Conservation (phyloP, 2,329 filamentous ascomycete species). For the Penicillium sp. region DNA sequence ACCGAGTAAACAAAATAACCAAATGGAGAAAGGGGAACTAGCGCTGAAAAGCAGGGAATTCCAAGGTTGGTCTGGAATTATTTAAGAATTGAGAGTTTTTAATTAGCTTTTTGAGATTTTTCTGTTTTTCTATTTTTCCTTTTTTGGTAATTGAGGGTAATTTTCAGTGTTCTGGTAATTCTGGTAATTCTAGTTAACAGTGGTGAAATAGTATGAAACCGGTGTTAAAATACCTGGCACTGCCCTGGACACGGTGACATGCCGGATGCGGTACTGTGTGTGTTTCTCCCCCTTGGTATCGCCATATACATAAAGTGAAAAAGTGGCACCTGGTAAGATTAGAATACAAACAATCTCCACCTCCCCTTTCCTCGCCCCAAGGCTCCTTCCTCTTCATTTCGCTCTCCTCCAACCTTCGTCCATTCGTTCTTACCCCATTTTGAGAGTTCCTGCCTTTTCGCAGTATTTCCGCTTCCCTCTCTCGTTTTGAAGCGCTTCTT, state of each 20-base stretch:
- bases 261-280: constrained; percentile 21
- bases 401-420: constrained; percentile 23
- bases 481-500: constrained; percentile 17
- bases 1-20: neutral
- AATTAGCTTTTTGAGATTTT: neutral
- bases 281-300: constrained; percentile 14
- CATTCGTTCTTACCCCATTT: constrained; percentile 27
- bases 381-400: constrained; percentile 32
- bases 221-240: constrained; percentile 1
- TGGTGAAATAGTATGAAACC: neutral
- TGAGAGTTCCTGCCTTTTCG: constrained; percentile 6
- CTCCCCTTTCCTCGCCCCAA: constrained; percentile 27
- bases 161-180: neutral
- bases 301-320: constrained; percentile 3
- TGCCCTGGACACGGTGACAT: neutral
- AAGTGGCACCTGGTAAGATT: constrained; percentile 16
- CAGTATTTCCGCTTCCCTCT: constrained; percentile 25
- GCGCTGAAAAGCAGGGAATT: constrained; percentile 14
- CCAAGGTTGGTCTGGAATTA: neutral
- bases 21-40: constrained; percentile 15
- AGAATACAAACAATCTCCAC: constrained; percentile 24
- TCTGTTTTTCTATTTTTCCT: no score
- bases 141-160: neutral
- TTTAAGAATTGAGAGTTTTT: neutral
- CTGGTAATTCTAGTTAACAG: neutral